Percentiles rank a stretch among this genome's conserved stretches.
Conservation (phyloP, 225 moss, liverwort and hornwort species). For the Polytrichum formosum region DNA sequence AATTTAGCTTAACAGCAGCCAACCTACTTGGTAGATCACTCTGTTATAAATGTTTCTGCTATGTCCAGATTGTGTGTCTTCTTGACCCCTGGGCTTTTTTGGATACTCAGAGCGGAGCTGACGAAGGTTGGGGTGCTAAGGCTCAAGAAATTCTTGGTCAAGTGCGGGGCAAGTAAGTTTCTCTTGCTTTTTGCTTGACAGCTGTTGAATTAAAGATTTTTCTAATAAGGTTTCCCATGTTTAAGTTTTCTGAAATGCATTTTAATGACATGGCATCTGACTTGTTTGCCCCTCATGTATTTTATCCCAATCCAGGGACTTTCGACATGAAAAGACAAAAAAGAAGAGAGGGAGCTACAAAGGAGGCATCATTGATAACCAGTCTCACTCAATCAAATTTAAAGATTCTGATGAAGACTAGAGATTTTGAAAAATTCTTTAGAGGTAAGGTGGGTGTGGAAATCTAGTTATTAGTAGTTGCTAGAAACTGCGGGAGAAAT, state of each 20-base stretch:
- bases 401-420: constrained; percentile 74
- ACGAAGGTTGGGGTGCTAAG: constrained; percentile 93
- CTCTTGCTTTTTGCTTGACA: not conserved
- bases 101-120: constrained; percentile 67
- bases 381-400: constrained; percentile 92
- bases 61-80: not conserved
- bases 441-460: no score
- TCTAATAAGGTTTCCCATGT: not conserved
- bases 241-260: not conserved
- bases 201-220: not conserved
- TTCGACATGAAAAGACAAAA: constrained; percentile 96
- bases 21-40: not conserved
- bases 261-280: not conserved
- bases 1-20: not conserved
- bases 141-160: constrained; percentile 77
- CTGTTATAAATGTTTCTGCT: not conserved
- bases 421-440: constrained; percentile 1
- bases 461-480: no score
- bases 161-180: constrained; percentile 90
- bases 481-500: no score
- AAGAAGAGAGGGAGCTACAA: constrained; percentile 93
- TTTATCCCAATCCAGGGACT: constrained; percentile 44
- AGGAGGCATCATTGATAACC: constrained; percentile 78
- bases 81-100: not conserved
- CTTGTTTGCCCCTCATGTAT: not conserved